Evolutionary conservation across 2,329 filamentous ascomycete species (phyloP).

Genomic region (Ophiocordyceps camponoti-rufipedis): DNA sequence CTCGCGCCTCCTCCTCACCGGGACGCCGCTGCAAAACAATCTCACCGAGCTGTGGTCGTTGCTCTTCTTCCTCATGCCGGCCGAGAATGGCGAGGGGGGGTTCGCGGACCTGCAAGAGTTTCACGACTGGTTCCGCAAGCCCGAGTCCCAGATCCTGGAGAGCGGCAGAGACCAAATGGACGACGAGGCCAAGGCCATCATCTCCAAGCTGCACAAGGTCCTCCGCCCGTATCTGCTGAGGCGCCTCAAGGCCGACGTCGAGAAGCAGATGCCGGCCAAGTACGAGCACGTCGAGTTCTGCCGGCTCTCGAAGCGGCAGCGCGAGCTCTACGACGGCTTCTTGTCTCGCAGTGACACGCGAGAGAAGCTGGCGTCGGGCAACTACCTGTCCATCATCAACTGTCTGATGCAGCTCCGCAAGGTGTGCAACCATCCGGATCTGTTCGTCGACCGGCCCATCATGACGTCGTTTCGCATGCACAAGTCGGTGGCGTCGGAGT

Average conservation of each 20-base stretch:
- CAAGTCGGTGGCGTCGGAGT: slow-evolving; percentile 58
- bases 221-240: slow-evolving; percentile 81
- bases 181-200: slow-evolving; percentile 79
- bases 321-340: slow-evolving; percentile 92
- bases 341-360: slow-evolving; percentile 79
- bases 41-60: slow-evolving; percentile 93
- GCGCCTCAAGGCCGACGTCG: slow-evolving; percentile 85
- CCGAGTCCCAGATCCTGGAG: slow-evolving; percentile 89
- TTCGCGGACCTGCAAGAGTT: slow-evolving; percentile 95
- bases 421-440: slow-evolving; percentile 94
- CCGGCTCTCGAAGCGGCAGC: slow-evolving; percentile 82
- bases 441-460: slow-evolving; percentile 90
- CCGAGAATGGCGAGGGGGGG: slow-evolving; percentile 68
- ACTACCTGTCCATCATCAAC: slow-evolving; percentile 96
- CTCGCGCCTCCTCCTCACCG: slow-evolving; percentile 72
- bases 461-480: slow-evolving; percentile 93
- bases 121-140: slow-evolving; percentile 86
- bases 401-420: slow-evolving; percentile 95
- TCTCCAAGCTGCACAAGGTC: slow-evolving; percentile 85
- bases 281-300: slow-evolving; percentile 96
- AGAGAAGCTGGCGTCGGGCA: slow-evolving; percentile 75
- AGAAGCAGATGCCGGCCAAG: slow-evolving; percentile 97
- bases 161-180: slow-evolving; percentile 89
- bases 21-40: slow-evolving; percentile 93
- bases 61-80: slow-evolving; percentile 90